These are phyloP conservation scores for Vitis rupestris DNA, from an alignment of 164 flowering plant species.

Conservation along the genomic window DNA sequence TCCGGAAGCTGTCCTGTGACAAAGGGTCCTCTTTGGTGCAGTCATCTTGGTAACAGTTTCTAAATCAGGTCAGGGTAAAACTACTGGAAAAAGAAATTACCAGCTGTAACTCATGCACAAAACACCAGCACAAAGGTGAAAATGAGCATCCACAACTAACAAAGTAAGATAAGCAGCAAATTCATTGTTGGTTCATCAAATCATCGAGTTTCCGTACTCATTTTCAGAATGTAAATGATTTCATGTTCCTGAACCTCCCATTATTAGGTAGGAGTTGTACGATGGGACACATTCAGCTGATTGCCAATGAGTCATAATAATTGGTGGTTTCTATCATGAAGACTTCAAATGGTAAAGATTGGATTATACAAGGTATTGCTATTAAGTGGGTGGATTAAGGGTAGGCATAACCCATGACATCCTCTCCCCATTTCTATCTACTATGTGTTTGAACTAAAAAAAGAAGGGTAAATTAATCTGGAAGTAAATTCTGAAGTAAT, in stretches of 20 bases:
- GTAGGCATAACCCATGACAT: too few relatives aligned
- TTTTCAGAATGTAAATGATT: too few relatives aligned
- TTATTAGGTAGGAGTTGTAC: too few relatives aligned
- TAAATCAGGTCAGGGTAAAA: slow-evolving; percentile 55
- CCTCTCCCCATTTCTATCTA: too few relatives aligned
- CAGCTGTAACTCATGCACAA: neutral
- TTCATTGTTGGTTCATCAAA: neutral
- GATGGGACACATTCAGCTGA: too few relatives aligned
- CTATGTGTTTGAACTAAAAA: too few relatives aligned
- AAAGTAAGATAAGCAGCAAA: neutral
- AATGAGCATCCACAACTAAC: neutral
- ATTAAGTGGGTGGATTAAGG: too few relatives aligned
- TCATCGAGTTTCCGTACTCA: neutral
- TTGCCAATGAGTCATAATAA: too few relatives aligned
- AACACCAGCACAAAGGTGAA: slow-evolving; percentile 6
- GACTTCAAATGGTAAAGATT: neutral
- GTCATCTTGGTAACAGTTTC: slow-evolving; percentile 84
- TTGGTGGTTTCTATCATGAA: neutral
- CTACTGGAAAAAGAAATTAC: neutral
- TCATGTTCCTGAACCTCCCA: too few relatives aligned
- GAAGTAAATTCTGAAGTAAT: too few relatives aligned
- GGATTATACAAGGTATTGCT: too few relatives aligned
- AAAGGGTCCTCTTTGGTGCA: slow-evolving; percentile 96
- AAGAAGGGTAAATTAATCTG: neutral
- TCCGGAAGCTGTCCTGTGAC: slow-evolving; percentile 90